Base-by-base conservation (phyloP, 2,329 filamentous ascomycete species). In the Cercospora canescens region DNA sequence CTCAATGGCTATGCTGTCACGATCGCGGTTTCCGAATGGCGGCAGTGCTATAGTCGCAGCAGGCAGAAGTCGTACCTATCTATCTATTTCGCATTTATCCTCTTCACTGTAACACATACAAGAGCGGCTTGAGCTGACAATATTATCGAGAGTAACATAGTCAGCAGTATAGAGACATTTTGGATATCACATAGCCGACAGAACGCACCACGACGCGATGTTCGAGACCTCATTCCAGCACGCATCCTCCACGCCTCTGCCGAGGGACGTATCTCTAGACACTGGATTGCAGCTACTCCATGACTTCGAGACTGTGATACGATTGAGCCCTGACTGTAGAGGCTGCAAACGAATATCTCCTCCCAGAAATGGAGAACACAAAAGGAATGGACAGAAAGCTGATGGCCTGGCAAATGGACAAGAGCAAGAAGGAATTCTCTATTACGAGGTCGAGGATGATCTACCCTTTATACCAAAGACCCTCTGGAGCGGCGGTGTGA, bases 371-470 rank as follows among this genome's bases (percentile, higher is more conserved):
- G n/a, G 3, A 6, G 16, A 6, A 30, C 28, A 16, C n/a, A 72
- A 72, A 30, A 64, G 65, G 34, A 57, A 59, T 9, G 50, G 48
- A 21, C n/a, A 39, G 9, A 65, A 64, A 26, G 54, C 63, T 0
- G 63, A 69, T 21, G 63, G 48, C 55, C 62, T 50, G 12, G 14
- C 63, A 21, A 39, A 60, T 2, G 70, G 67, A 37, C 68, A 66
- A 12, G 57, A 32, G n/a, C 58, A 66, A 12, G 34, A 64, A 3
- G 7, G 55, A 30, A 56, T 71, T 21, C 65, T 69, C 37, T 73
- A 72, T 66, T 77, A 71, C 64, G 75, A 76, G 54, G 75, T 77
- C 21, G 74, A 76, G 67, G 76, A 77, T 68, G 74, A 76, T n/a
- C 72, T 77, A 1, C 72, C 74, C 2, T 78, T 78, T 70, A 75